Conservation (phyloP, 164 flowering plant species). For the Aristolochia contorta region DNA sequence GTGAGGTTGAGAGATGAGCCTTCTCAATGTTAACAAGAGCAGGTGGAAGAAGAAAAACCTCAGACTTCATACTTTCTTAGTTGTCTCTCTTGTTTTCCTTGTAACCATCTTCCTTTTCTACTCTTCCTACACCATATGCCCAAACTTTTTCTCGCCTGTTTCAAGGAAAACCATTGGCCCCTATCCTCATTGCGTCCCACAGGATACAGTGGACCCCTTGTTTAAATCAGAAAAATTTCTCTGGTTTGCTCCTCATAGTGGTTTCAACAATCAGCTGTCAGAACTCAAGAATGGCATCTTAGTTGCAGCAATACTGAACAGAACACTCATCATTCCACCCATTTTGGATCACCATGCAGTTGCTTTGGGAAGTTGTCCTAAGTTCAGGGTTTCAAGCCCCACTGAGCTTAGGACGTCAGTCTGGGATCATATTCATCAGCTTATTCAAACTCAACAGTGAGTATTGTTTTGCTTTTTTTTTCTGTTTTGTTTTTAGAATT, state of each 20-base stretch:
- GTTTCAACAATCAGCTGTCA: conserved; percentile 90
- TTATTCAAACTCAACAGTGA: conserved; percentile 49
- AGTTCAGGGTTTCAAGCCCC: conserved; percentile 67
- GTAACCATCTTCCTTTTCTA: conserved; percentile 21
- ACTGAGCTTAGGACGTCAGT: conserved; percentile 49
- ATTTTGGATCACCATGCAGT: conserved; percentile 89
- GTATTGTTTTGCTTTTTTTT: neutral
- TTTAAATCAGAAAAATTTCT: conserved; percentile 36
- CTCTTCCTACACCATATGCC: conserved; percentile 13
- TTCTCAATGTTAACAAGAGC: neutral
- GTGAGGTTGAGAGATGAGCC: conserved; percentile 3
- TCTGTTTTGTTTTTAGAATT: neutral
- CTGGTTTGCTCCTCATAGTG: conserved; percentile 89
- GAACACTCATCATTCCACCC: conserved; percentile 84
- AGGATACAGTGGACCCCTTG: neutral
- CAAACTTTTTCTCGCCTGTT: conserved; percentile 10
- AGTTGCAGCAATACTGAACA: conserved; percentile 65
- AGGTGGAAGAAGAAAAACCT: conserved; percentile 16
- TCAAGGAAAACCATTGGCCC: conserved; percentile 10
- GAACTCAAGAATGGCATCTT: conserved; percentile 77
- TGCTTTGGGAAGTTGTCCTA: conserved; percentile 89
- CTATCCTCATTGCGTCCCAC: conserved; percentile 15
- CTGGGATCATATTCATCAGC: conserved; percentile 61
- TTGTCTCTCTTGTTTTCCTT: conserved; percentile 13
- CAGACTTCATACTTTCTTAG: neutral